Base-by-base conservation (phyloP, 305 asterid genomes). In the Ajuga reptans region DNA sequence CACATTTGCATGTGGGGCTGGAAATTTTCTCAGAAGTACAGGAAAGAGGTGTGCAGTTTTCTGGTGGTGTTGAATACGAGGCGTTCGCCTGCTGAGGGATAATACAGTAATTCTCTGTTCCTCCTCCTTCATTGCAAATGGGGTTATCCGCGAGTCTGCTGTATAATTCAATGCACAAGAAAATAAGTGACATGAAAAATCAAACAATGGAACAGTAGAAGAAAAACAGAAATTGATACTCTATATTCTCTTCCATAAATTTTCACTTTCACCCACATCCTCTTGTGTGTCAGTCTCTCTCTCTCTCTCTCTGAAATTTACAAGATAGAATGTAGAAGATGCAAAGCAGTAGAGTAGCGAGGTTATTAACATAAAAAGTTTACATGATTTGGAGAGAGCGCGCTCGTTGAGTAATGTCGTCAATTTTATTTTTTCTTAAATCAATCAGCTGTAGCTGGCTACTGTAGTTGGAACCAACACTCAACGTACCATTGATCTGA, bases 1-100 rank as follows among this genome's bases (percentile, higher is more conserved):
- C 84, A 75, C 98, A 89, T 68, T 67, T 64, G 79, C 98, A 92
- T 27, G 39, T 83, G 60, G 96, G 87, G 78, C 95, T 89, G 1
- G 84, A 72, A 29, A 83, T 39, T 74, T 71, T 79, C 17, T 77
- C 81, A 11, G 81, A 62, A 14, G 72, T 75, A 68, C 98, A 92
- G 15, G 79, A 58, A 36, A 71, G 3, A 3, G 73, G 76, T 9
- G 27, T 55, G 85, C 97, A 92, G 74, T 90, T 85, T 41, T 79
- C 72, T 29, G 17, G 69, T 16, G 85, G 86, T 9, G 86, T 83
- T 21, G 87, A 77, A 74, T 92, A 84, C 6, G 78, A 66, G 3
- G 65, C 3, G 39, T 79, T 61, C 17, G 86, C 50, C 75, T 43
- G 77, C 67, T 6, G 70, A 33, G 84, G 75, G 71, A 66, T 45